Evolutionary conservation across 2,329 filamentous ascomycete genomes (phyloP).

Genomic region (Neodidymelliopsis sp.): DNA sequence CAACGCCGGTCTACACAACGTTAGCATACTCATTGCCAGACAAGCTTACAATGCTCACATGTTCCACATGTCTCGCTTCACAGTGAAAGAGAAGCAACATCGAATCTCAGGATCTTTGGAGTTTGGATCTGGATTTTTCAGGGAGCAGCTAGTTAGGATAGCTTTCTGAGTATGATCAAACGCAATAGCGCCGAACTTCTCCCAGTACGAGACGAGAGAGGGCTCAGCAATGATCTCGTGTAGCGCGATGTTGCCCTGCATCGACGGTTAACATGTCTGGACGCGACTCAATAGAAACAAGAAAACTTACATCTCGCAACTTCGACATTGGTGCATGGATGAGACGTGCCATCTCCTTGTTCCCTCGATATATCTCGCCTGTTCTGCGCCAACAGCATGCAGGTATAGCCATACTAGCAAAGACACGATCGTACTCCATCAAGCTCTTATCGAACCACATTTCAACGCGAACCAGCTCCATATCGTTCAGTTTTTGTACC

Average conservation of each 20-base stretch:
- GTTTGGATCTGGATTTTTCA: conserved; percentile 74
- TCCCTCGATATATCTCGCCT: conserved; percentile 95
- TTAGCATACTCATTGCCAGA: conserved; percentile 39
- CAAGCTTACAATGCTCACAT: conserved; percentile 70
- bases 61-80: conserved; percentile 91
- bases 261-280: conserved; percentile 19
- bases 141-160: conserved; percentile 88
- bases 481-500: conserved; percentile 89
- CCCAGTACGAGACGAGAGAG: conserved; percentile 96
- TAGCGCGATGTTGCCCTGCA: conserved; percentile 89
- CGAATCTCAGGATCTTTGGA: conserved; percentile 77
- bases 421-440: conserved; percentile 98
- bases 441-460: conserved; percentile 99
- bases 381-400: conserved; percentile 97
- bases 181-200: conserved; percentile 97
- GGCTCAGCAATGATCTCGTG: conserved; percentile 97
- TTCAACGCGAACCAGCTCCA: conserved; percentile 92
- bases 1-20: conserved; percentile 71
- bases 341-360: conserved; percentile 98
- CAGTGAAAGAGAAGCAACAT: conserved; percentile 98
- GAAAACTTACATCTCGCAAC: conserved; percentile 79
- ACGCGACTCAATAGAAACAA: neutral
- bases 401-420: conserved; percentile 98
- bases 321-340: conserved; percentile 92
- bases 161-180: conserved; percentile 95